phyloP scores from a whole-genome alignment of 1,139 yeast species.

The Saccharomycopsis phalli region DNA sequence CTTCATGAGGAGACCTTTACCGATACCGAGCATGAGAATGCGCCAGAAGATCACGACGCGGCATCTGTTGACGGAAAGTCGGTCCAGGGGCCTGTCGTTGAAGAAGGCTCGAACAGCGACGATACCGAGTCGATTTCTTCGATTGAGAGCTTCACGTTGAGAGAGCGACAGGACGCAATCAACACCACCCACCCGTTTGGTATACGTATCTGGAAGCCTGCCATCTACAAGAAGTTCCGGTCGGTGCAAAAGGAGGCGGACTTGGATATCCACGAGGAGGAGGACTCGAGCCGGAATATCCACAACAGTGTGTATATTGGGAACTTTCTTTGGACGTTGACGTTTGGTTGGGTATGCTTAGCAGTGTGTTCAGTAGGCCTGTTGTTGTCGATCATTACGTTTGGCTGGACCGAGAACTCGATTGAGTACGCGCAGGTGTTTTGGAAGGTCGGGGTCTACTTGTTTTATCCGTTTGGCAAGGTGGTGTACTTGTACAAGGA shows the following conservation, averaged over 20 bases:
- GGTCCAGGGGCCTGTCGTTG: background rate
- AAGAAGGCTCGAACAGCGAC: slow-evolving; percentile 24
- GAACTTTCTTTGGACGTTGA: slow-evolving; percentile 66
- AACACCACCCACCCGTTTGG: slow-evolving; percentile 97
- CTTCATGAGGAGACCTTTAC: slow-evolving; percentile 1
- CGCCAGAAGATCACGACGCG: background rate
- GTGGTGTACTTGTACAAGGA: slow-evolving; percentile 74
- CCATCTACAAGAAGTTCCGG: slow-evolving; percentile 83
- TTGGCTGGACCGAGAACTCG: slow-evolving; percentile 33
- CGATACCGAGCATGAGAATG: background rate
- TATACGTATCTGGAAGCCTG: slow-evolving; percentile 97
- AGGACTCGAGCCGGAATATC: slow-evolving; percentile 29
- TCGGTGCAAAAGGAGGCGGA: slow-evolving; percentile 90
- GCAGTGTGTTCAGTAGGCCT: slow-evolving; percentile 43
- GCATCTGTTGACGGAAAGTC: too few relatives aligned
- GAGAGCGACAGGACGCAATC: slow-evolving; percentile 93
- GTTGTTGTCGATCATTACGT: slow-evolving; percentile 30
- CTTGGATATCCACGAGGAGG: slow-evolving; percentile 76
- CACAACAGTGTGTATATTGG: slow-evolving; percentile 55
- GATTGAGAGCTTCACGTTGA: slow-evolving; percentile 74
- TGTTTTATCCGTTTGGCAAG: slow-evolving; percentile 83
- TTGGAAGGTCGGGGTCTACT: slow-evolving; percentile 56
- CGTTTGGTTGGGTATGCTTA: slow-evolving; percentile 60
- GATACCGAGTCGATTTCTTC: slow-evolving; percentile 45
- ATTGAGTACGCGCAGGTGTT: slow-evolving; percentile 53